Evolutionary conservation across 78 protist genomes (phyloP).

Genomic region (Isochrysis galbana): DNA sequence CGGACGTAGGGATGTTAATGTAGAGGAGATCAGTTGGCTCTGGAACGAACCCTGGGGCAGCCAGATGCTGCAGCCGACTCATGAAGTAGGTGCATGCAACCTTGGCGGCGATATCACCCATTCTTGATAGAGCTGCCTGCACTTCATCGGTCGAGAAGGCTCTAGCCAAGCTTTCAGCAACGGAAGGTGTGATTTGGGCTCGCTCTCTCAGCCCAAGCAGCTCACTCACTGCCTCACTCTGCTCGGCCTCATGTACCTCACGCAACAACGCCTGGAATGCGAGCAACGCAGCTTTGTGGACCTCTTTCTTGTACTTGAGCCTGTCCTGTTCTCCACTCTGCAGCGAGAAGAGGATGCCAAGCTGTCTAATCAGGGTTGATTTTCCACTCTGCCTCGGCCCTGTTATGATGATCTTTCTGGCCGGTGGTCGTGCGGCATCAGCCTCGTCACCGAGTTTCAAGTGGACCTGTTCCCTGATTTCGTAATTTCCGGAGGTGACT

Average conservation of each 20-base stretch:
- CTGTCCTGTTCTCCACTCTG: neutral
- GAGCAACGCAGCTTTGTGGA: neutral
- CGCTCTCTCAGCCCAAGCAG: neutral
- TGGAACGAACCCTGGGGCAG: neutral
- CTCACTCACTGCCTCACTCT: neutral
- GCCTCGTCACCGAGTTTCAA: neutral
- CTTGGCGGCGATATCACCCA: neutral
- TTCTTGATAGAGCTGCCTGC: neutral
- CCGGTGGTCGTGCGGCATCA: neutral
- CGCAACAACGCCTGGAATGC: neutral
- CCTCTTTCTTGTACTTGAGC: neutral
- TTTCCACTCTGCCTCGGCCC: neutral
- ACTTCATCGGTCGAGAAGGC: neutral
- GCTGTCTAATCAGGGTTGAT: neutral
- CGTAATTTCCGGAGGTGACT: too few relatives aligned
- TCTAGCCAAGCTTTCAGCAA: neutral
- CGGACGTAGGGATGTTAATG: neutral
- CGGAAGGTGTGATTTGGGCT: neutral
- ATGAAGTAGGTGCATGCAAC: neutral
- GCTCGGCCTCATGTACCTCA: neutral
- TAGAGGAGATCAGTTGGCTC: neutral
- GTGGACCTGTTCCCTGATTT: neutral
- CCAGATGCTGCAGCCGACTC: neutral
- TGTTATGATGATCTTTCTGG: neutral
- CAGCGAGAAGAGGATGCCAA: neutral